phyloP scores from a whole-genome alignment of 192 early-diverging fungal species.

The Mortierella claussenii region DNA sequence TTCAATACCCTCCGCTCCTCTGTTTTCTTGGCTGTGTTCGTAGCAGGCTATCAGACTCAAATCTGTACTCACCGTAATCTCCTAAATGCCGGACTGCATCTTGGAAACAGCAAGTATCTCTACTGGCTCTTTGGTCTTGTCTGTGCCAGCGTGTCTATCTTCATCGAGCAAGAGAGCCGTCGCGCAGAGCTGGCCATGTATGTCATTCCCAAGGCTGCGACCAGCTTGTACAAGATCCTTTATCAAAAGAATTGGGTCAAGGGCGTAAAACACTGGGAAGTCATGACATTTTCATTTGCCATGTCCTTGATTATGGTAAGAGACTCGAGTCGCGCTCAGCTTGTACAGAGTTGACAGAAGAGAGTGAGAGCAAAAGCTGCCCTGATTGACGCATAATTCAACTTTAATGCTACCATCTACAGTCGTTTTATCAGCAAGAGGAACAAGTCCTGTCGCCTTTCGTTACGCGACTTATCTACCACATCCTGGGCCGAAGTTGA shows the following conservation, averaged over 20 bases:
- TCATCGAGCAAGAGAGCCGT: slow-evolving; percentile 76
- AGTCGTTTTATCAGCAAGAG: slow-evolving; percentile 70
- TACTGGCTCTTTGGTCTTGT: slow-evolving; percentile 72
- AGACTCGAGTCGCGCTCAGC: too few relatives aligned
- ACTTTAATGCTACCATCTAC: not conserved
- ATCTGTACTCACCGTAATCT: slow-evolving; percentile 76
- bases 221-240: slow-evolving; percentile 72
- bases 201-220: slow-evolving; percentile 77
- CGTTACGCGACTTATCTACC: slow-evolving; percentile 52
- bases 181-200: slow-evolving; percentile 81
- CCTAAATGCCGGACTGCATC: slow-evolving; percentile 26
- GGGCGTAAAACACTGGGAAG: slow-evolving; percentile 69
- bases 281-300: slow-evolving; percentile 67
- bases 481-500: slow-evolving; percentile 34
- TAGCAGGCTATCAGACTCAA: slow-evolving; percentile 69
- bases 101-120: slow-evolving; percentile 67
- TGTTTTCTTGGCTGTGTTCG: slow-evolving; percentile 73
- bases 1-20: slow-evolving; percentile 69
- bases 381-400: too few relatives aligned
- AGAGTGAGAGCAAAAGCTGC: too few relatives aligned
- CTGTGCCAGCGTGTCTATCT: slow-evolving; percentile 63
- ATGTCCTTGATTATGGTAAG: slow-evolving; percentile 79
- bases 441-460: slow-evolving; percentile 64
- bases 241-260: slow-evolving; percentile 66
- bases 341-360: too few relatives aligned